Evolutionary conservation across 2,329 filamentous ascomycete genomes (phyloP).

Genomic region (Aspergillus felis): DNA sequence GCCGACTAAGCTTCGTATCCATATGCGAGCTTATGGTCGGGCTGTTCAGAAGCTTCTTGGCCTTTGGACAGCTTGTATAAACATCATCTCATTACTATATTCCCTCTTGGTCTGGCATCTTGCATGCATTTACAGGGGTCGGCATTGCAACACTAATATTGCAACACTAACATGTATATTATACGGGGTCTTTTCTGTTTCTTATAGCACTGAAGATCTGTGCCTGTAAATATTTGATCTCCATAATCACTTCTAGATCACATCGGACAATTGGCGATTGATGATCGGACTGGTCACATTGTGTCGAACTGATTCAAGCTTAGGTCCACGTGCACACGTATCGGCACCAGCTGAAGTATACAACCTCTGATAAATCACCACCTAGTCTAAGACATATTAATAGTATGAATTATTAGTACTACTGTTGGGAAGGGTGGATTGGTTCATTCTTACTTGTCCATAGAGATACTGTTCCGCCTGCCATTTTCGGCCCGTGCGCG

Average conservation of each 20-base stretch:
- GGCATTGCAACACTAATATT: slow-evolving; percentile 4
- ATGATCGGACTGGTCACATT: too few relatives aligned
- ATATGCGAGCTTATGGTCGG: background rate
- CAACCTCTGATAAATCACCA: background rate
- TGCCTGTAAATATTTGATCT: background rate
- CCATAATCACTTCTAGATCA: background rate
- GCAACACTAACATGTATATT: background rate
- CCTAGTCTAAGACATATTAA: background rate
- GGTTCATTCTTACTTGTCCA: background rate
- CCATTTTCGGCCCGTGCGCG: slow-evolving; percentile 19
- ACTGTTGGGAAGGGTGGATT: background rate
- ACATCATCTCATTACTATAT: background rate
- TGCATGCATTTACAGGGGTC: slow-evolving; percentile 17
- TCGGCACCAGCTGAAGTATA: background rate
- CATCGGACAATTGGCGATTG: background rate
- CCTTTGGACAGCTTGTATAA: background rate
- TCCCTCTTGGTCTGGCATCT: background rate
- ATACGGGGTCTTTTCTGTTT: background rate
- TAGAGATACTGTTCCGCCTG: slow-evolving; percentile 14
- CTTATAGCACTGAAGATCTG: background rate
- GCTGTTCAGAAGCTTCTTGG: background rate
- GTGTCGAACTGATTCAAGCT: too few relatives aligned
- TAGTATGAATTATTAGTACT: background rate
- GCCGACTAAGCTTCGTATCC: background rate
- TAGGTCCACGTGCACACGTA: too few relatives aligned